phyloP scores from a whole-genome alignment of 1,284 basidiomycete species.

The Vanrija sp. region DNA sequence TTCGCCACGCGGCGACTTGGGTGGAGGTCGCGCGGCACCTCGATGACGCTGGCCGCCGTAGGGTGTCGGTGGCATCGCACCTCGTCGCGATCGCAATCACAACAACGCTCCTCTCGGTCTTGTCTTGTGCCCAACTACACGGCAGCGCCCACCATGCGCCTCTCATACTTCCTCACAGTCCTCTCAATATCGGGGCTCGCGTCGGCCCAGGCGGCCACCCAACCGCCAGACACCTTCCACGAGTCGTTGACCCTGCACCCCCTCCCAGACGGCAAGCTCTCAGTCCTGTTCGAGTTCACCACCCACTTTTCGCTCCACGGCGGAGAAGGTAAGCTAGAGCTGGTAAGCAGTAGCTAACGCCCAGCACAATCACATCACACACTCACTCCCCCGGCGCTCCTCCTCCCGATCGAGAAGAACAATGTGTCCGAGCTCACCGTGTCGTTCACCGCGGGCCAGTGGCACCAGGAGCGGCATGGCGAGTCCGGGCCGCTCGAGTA shows the following conservation, averaged over 20 bases:
- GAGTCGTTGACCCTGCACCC: conserved; percentile 72
- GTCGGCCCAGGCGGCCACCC: background rate
- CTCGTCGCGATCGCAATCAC: too few relatives aligned
- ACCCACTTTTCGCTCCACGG: conserved; percentile 54
- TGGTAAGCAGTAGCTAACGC: too few relatives aligned
- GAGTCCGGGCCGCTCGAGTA: conserved; percentile 56
- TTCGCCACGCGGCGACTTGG: too few relatives aligned
- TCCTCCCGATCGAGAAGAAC: conserved; percentile 79
- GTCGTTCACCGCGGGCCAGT: conserved; percentile 80
- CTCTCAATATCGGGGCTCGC: conserved; percentile 4
- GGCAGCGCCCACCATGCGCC: conserved; percentile 1
- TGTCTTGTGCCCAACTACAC: background rate
- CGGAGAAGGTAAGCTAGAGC: background rate
- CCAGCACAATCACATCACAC: conserved; percentile 70
- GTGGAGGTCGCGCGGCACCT: too few relatives aligned
- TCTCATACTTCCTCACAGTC: conserved; percentile 4
- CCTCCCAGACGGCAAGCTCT: conserved; percentile 77
- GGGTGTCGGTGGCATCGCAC: too few relatives aligned
- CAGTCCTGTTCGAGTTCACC: conserved; percentile 76
- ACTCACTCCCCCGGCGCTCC: conserved; percentile 76
- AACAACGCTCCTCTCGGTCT: too few relatives aligned
- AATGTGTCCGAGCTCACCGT: conserved; percentile 81
- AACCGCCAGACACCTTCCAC: conserved; percentile 24
- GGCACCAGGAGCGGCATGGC: conserved; percentile 84
- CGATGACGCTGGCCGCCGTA: too few relatives aligned